Evolutionary conservation across 495 filamentous ascomycete species (phyloP), one percentile per base, ranked within the genome.

Genomic region (Daldinia concentrica): DNA sequence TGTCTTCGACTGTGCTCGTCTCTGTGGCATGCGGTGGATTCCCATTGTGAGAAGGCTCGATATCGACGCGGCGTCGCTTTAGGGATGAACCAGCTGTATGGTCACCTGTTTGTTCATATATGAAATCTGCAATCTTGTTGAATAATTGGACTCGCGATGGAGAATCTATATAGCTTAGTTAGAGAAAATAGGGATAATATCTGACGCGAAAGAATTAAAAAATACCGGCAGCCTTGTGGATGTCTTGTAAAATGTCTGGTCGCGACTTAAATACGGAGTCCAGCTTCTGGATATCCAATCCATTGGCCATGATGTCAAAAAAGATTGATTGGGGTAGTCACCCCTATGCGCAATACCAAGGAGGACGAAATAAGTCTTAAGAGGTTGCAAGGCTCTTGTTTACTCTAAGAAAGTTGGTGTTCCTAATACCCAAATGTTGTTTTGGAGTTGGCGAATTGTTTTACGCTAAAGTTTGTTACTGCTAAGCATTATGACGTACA

Each of bases 61-160:
- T 79, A 41, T 87, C 86, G 66, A 88, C 76, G 27, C 82, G 81
- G 68, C 86, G 71, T 29, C 84, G 80, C 72, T 88, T 88, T 26
- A 79, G 64, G 11, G 84, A 79, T 3, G 83, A 82, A 29, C 79
- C 79, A 5, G 73, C 72, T 17, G 59, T 61, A 58, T 64, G 58
- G 43, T 73, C 61, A n/a, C 77, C 66, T 6, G 82, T 67, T 26
- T 80, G 78, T 12, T 81, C 79, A 78, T 80, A 76, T 24, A 87
- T 78, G 63, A 82, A 84, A 58, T 68, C 74, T 30, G 84, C 82
- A 64, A 88, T 87, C 17, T 85, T 73, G 72, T 88, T 88, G 76
- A 88, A 88, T 2, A 88, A 77, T 39, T 76, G 72, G 34, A 86
- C 75, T 29, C 81, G 78, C 17, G 76, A 75, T 0, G 83, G 80